phyloP scores from a whole-genome alignment of 306 rosid genomes.

The Gastrolobium villosum region DNA sequence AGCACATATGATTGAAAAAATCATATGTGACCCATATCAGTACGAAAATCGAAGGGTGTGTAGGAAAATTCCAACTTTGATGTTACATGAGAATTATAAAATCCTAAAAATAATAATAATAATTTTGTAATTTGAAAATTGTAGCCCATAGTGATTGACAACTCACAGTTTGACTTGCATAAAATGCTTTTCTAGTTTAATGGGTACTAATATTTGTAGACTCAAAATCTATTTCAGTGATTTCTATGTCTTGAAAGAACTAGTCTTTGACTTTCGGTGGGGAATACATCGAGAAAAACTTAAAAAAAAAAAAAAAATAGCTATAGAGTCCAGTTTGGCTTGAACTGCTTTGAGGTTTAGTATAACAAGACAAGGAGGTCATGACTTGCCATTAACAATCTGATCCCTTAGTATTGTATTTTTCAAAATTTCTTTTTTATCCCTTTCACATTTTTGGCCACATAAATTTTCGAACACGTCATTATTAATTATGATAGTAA shows the following conservation, averaged over 20 bases:
- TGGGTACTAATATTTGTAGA: background rate
- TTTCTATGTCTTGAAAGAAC: too few species aligned
- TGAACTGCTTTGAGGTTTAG: background rate
- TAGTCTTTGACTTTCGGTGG: too few species aligned
- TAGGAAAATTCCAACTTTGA: too few species aligned
- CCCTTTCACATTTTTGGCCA: background rate
- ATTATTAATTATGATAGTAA: background rate
- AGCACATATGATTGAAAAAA: too few species aligned
- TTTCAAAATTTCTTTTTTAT: background rate
- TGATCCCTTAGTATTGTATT: background rate
- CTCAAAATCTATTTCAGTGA: too few species aligned
- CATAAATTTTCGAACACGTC: conserved; percentile 9
- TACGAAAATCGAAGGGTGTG: too few species aligned
- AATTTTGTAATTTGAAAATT: background rate
- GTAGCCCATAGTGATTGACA: conserved; percentile 41
- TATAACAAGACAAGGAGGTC: conserved; percentile 9
- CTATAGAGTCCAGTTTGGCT: conserved; percentile 2
- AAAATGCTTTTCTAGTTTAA: background rate
- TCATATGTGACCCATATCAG: too few species aligned
- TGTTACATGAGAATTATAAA: too few species aligned
- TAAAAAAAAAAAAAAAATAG: too few species aligned
- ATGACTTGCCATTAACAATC: background rate
- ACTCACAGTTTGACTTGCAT: conserved; percentile 40
- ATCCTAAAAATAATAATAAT: background rate
- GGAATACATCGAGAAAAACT: too few species aligned